phyloP scores from a whole-genome alignment of 2,329 filamentous ascomycete genomes.

The Magnaporthiopsis incrustans region DNA sequence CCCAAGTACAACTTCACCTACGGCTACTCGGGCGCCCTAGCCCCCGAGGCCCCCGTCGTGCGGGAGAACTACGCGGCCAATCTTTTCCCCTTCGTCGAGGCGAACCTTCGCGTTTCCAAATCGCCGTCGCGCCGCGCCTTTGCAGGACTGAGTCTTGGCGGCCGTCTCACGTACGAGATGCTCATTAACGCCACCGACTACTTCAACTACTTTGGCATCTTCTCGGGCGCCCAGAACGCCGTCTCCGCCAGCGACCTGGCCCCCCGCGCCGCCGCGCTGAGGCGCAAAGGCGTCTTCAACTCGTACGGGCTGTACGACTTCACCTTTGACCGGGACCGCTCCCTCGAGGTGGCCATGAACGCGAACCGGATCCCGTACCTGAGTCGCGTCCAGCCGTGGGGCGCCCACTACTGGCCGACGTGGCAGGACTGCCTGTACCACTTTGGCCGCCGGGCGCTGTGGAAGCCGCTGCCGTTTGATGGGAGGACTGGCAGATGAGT shows the following conservation, averaged over 20 bases:
- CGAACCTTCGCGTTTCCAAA: conserved; percentile 17
- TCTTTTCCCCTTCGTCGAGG: conserved; percentile 21
- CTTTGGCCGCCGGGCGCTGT: conserved; percentile 20
- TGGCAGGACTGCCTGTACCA: conserved; percentile 22
- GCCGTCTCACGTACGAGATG: conserved; percentile 23
- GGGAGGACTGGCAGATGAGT: neutral
- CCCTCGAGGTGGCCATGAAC: conserved; percentile 17
- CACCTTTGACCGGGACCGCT: conserved; percentile 15
- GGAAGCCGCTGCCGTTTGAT: conserved; percentile 18
- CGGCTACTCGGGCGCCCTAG: conserved; percentile 13
- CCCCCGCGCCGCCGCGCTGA: conserved; percentile 11
- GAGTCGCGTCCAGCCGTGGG: conserved; percentile 17
- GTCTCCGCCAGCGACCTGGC: conserved; percentile 12
- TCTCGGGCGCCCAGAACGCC: conserved; percentile 18
- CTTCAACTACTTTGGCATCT: conserved; percentile 22
- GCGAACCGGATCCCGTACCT: conserved; percentile 13
- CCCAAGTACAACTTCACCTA: conserved; percentile 16
- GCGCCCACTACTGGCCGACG: conserved; percentile 22
- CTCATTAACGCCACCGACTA: conserved; percentile 21
- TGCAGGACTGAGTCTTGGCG: conserved; percentile 20
- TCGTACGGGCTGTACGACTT: conserved; percentile 21
- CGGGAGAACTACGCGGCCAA: conserved; percentile 19
- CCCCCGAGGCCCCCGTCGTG: conserved; percentile 14
- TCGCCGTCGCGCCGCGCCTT: conserved; percentile 19
- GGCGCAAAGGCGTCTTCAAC: conserved; percentile 19